Base-by-base conservation (phyloP, 2,329 filamentous ascomycete genomes). In the Amphichorda felina region DNA sequence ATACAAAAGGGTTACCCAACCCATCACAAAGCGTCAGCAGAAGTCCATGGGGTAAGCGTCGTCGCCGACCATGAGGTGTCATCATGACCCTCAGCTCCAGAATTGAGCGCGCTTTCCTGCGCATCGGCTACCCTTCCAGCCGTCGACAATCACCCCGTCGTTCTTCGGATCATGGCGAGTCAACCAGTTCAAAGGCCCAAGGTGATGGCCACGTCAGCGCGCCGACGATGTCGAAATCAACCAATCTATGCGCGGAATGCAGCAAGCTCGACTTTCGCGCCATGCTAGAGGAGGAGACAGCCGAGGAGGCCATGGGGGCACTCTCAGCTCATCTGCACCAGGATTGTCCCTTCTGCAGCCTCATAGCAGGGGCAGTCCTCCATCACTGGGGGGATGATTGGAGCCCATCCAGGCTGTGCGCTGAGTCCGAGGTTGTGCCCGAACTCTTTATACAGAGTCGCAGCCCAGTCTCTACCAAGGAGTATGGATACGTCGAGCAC, bases 401-500 rank as follows among this genome's bases (percentile, higher is more conserved):
- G 35, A 29, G n/a, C 10, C 25, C 38, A 14, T 11, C 14, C 2
- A 33, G 28, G n/a, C 35, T 40, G 16, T 36, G 34, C 28, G 16
- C 26, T 2, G 35, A 35, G 29, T 15, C 36, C 2, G n/a, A 28
- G 7, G 7, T 6, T 11, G 13, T 34, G 6, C 38, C 38, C 1
- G 31, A 14, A 5, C 17, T 37, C 9, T 40, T 37, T n/a, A 35
- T 40, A 11, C 38, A 40, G 32, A 40, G 38, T 15, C 30, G 35
- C 9, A 40, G 38, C 14, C 38, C 38, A 4, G 10, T 38, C 11
- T 13, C 38, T 3, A 19, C 37, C 25, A 30, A 21, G 38, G 13
- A 19, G 15, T 5, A 21, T 14, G 38, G 35, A 10, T 13, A 9
- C n/a, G 14, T 32, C 10, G 27, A 37, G 25, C 28, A 37, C 22